Conservation (phyloP, 805 yeast species). For the Pichia rugopelliculosa region DNA sequence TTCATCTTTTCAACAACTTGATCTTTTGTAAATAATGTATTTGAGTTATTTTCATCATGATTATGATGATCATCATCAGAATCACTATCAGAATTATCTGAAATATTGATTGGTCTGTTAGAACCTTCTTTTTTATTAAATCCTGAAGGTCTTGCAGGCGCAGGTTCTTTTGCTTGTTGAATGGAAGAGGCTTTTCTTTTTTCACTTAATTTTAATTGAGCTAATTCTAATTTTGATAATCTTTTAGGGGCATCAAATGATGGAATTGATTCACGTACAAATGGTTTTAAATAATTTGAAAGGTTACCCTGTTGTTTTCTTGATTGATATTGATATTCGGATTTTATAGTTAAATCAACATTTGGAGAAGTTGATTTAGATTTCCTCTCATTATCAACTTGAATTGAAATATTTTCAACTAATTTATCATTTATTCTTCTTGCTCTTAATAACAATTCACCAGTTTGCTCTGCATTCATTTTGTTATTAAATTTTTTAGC, state of each 20-base stretch:
- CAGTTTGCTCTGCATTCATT: conserved; percentile 57
- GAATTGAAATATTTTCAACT: conserved; percentile 45
- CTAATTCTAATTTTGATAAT: conserved; percentile 21
- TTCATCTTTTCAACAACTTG: conserved; percentile 26
- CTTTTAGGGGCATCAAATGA: conserved; percentile 19
- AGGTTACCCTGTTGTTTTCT: conserved; percentile 12
- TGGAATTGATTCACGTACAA: neutral
- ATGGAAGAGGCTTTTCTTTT: conserved; percentile 8
- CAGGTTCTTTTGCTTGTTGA: conserved; percentile 30
- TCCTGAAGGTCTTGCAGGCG: conserved; percentile 48
- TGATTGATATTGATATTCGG: conserved; percentile 9
- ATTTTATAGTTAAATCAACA: neutral
- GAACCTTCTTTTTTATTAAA: conserved; percentile 30
- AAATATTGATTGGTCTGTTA: conserved; percentile 9
- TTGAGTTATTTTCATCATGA: conserved; percentile 32
- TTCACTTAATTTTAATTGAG: conserved; percentile 22
- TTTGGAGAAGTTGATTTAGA: conserved; percentile 4
- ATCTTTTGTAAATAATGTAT: conserved; percentile 36
- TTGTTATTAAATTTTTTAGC: conserved; percentile 65
- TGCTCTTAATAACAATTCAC: conserved; percentile 56
- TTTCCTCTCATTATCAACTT: conserved; percentile 31
- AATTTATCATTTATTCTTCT: conserved; percentile 44
- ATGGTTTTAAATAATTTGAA: conserved; percentile 6
- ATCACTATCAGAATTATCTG: conserved; percentile 20
- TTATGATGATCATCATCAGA: conserved; percentile 33